Percentiles rank a stretch among this genome's conserved stretches.
Evolutionary conservation across 805 yeast species (phyloP).

Genomic region (Lachancea thermotolerans): DNA sequence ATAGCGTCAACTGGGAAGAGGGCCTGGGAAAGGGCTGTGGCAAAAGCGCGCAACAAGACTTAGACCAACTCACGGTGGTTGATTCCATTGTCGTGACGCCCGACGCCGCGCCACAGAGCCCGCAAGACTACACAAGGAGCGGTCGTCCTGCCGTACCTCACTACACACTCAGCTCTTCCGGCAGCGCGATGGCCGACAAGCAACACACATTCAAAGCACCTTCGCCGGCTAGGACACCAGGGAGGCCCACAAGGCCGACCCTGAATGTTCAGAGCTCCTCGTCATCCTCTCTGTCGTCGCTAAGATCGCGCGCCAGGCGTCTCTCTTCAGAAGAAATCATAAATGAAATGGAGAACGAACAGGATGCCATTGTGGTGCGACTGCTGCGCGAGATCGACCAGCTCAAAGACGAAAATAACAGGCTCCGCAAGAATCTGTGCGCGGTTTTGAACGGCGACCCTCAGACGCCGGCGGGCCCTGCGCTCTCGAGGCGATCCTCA

Average conservation of each 20-base stretch:
- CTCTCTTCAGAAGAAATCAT: constrained; percentile 41
- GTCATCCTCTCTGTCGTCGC: constrained; percentile 3
- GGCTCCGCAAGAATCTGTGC: constrained; percentile 26
- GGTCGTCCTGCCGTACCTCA: neutral
- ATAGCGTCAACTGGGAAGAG: neutral
- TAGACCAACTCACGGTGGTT: neutral
- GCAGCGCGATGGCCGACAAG: neutral
- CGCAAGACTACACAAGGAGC: neutral
- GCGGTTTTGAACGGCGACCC: constrained; percentile 8
- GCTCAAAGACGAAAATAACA: constrained; percentile 42
- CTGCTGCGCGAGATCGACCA: constrained; percentile 45
- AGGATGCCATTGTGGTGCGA: constrained; percentile 53
- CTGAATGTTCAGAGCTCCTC: constrained; percentile 3
- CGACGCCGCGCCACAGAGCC: neutral
- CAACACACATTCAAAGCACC: constrained; percentile 3
- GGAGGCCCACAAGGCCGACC: constrained; percentile 3
- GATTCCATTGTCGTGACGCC: constrained; percentile 3
- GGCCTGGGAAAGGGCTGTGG: neutral
- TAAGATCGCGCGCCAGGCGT: constrained; percentile 6
- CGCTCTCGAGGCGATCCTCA: constrained; percentile 5
- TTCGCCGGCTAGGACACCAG: constrained; percentile 6
- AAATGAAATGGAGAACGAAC: constrained; percentile 58
- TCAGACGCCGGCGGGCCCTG: constrained; percentile 1
- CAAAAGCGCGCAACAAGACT: neutral
- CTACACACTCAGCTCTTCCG: constrained; percentile 2